Evolutionary conservation across 2,329 filamentous ascomycete species (phyloP), one percentile per base, ranked within the genome.

Genomic region (Fusarium agapanthi): DNA sequence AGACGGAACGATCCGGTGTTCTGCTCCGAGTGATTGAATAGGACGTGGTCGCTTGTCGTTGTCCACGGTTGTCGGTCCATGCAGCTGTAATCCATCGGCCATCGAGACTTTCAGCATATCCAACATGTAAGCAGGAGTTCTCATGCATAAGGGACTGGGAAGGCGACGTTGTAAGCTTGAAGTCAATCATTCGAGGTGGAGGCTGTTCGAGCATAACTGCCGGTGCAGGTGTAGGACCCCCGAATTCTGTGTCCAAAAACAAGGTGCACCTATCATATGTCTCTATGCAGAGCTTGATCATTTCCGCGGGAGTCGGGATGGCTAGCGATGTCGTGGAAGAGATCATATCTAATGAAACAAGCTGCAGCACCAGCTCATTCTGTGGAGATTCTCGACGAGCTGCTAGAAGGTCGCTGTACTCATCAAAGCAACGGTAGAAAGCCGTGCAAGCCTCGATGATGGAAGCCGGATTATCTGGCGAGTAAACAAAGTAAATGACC

Each of bases 11-110:
- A 83, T 6, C 87, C 78, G 4, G 84, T 79, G 61, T 86, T 84
- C 74, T 87, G 84, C 81, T 87, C 68, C 91, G 85, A 22, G 89
- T 85, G 48, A 95, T 83, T 75, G 92, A 93, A 80, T 95, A 95
- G 0, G 92, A 92, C 2, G 90, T 88, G 22, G 88, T 93, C 73
- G 91, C 89, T 79, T 95, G 92, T 68, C 92, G 89, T 66, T 88
- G 89, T 5, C 94, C 94, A 32, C 88, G 88, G 73, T 90, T 93
- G 78, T 97, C 93, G 3, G 91, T 93, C 94, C 94, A 97, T 1
- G 92, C 92, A 11, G 90, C 92, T 18, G 91, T 92, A 41, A 96
- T 83, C 94, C 94, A 97, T 14, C 91, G 86, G 26, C 92, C 89
- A 79, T 95, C 93, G 16, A 91, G 85, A 76, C 93, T 95, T 61